phyloP scores from a whole-genome alignment of 2,329 filamentous ascomycete genomes.

The Beauveria bassiana region DNA sequence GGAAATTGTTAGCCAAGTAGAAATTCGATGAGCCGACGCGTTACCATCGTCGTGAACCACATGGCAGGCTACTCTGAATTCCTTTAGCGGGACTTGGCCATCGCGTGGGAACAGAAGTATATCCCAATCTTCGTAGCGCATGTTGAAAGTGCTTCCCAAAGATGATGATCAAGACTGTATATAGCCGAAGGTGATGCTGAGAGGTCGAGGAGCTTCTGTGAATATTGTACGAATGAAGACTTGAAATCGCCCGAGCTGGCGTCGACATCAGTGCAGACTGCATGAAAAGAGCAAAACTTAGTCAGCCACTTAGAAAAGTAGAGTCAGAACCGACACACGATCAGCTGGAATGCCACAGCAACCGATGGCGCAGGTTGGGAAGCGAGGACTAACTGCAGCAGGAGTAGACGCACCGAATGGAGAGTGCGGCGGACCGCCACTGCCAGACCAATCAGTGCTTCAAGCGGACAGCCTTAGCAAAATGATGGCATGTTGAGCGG shows the following conservation, averaged over 20 bases:
- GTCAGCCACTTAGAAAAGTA: not conserved
- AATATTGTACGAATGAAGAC: not conserved
- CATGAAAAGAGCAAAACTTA: not conserved
- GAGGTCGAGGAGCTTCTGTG: not conserved
- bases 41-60: slow-evolving; percentile 47
- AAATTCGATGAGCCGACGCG: not conserved
- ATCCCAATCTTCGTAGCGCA: slow-evolving; percentile 86
- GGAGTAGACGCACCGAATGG: slow-evolving; percentile 2
- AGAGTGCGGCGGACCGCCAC: not conserved
- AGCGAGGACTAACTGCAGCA: not conserved
- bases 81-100: slow-evolving; percentile 64
- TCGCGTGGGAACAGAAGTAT: slow-evolving; percentile 67
- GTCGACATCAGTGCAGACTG: not conserved
- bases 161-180: not conserved
- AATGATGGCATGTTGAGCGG: not conserved
- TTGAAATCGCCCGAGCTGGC: not conserved
- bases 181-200: not conserved
- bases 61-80: slow-evolving; percentile 74
- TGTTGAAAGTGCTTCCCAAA: slow-evolving; percentile 31
- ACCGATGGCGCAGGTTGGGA: not conserved
- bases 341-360: not conserved
- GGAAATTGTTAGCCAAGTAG: not conserved
- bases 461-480: not conserved
- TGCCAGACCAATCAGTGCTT: not conserved
- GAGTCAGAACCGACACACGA: not conserved